Percentiles rank a stretch among this genome's conserved stretches.
These are phyloP conservation scores for Nitzschia palea DNA, from an alignment of 108 stramenopile genomes.

Conservation along the genomic window DNA sequence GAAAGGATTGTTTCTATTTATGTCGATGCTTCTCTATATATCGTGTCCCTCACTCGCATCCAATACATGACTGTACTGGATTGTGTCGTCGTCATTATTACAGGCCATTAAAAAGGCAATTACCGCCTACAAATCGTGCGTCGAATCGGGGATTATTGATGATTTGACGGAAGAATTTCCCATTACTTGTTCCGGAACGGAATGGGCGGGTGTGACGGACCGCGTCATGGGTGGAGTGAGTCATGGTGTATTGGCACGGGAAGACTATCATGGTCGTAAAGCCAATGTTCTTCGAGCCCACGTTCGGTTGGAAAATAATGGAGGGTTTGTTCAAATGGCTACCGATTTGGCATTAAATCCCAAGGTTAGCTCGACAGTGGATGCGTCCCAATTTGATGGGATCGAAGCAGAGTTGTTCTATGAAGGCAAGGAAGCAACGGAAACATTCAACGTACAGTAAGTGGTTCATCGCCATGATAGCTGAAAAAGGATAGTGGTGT, in stretches of 20 bases:
- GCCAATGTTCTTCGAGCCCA: slow-evolving; percentile 61
- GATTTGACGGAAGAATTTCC: slow-evolving; percentile 76
- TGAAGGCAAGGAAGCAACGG: slow-evolving; percentile 29
- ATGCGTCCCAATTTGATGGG: slow-evolving; percentile 69
- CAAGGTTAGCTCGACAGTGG: slow-evolving; percentile 39
- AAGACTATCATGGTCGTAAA: slow-evolving; percentile 23
- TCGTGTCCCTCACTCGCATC: no score
- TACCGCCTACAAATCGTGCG: slow-evolving; percentile 50
- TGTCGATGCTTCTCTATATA: not conserved
- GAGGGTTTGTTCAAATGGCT: slow-evolving; percentile 83
- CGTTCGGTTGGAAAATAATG: slow-evolving; percentile 64
- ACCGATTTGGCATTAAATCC: slow-evolving; percentile 69
- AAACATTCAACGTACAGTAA: slow-evolving; percentile 78
- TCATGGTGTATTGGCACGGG: slow-evolving; percentile 32
- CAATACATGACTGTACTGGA: no score
- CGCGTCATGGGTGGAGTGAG: slow-evolving; percentile 70
- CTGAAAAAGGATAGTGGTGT: no score
- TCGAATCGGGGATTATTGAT: slow-evolving; percentile 65
- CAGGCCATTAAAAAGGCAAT: slow-evolving; percentile 51
- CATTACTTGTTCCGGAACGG: slow-evolving; percentile 66
- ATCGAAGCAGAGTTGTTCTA: slow-evolving; percentile 73
- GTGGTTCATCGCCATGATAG: no score
- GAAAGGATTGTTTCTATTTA: no score
- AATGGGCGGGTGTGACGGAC: slow-evolving; percentile 74
- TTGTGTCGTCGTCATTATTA: no score